Evolutionary conservation across 2,329 filamentous ascomycete species (phyloP), one percentile per base, ranked within the genome.

Genomic region (Emmonsia crescens): DNA sequence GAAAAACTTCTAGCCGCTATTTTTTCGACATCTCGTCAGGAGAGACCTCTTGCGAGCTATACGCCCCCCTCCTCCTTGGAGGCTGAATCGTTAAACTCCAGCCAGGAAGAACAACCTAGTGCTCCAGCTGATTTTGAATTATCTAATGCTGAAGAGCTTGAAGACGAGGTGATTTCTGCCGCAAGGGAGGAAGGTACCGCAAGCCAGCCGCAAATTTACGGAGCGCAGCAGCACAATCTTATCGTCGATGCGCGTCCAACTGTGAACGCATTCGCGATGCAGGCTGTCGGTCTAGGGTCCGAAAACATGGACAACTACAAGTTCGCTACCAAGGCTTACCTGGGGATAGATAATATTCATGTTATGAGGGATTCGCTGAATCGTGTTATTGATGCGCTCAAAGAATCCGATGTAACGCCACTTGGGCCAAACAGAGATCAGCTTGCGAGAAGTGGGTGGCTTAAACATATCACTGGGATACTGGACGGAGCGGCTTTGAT

Each of bases 241-340:
- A 99, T 99, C 67, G 91, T 99, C 52, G 94, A 99, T 77, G 94
- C 94, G 52, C 85, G 94, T 54, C 94, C 94, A 19, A 94, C 88
- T 3, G 87, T 99, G 67, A 99, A 99, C 73, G 94, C 94, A 24
- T 86, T 92, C 67, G 91, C 91, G 6, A 97, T 96, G 83, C 92
- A 96, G 73, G 89, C 92, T 3, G 86, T 93, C 65, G 94, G 94
- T 6, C 86, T 92, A 73, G 94, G 94, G 1, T 96, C 93, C 0
- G 94, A 99, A 75, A 96, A 96, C 70, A 96, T 97, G 89, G 90
- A 96, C 66, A 89, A 96, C 75, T 99, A 99, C 77, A 90, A 88
- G 64, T 93, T 92, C 69, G 91, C 91, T 19, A 88, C 87, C 63
- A 96, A 96, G 75, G 88, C 88, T 36, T 99, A 95, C 71, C 82